Base-by-base conservation (phyloP, 371 early-diverging fungal genomes). In the Mucor saturninus region DNA sequence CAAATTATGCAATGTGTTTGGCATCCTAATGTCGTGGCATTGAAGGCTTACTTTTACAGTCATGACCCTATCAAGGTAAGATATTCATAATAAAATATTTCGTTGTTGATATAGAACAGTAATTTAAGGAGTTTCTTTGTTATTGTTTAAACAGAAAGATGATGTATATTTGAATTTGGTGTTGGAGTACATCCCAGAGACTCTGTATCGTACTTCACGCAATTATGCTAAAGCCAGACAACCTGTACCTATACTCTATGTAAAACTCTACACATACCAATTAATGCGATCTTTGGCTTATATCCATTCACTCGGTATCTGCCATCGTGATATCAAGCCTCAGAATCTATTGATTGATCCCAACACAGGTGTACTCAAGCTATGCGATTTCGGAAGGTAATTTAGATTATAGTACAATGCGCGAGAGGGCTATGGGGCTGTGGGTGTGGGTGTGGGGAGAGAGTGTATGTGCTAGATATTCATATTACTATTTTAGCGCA, bases 331-430 rank as follows among this genome's bases (percentile, higher is more conserved):
- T 77, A 96, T 99, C 72, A 99, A 99, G 81, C 99, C 99, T 59
- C 99, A 98, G 75, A 99, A 99, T 75, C 77, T 99, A 73, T 86
- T 99, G 38, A 86, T 99, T 56, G 93, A 99, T 82, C 94, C 95
- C 50, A 68, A 76, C 31, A 89, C 88, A 8, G 97, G 97, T 31
- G 84, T 96, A 35, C 81, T 99, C 59, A 99, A 99, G 80, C 82
- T 99, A 45, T 98, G 99, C 79, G 99, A 99, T 81, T 98, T 99
- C 86, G 99, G 99, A 65, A 92, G 88, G 88, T 88, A 71, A 64
- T 54, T 37, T 6, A 38, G 6, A 38, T 38, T 8, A 38, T 8
- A 38, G 6, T 38, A 11, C 8, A 11, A 11, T 6, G 39, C n/a
- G 43, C 39, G 7, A 50, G 15, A 51, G 3, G 8, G 46, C 54